phyloP scores from a whole-genome alignment of 148 eudicot genomes.

The Polygonum aviculare region DNA sequence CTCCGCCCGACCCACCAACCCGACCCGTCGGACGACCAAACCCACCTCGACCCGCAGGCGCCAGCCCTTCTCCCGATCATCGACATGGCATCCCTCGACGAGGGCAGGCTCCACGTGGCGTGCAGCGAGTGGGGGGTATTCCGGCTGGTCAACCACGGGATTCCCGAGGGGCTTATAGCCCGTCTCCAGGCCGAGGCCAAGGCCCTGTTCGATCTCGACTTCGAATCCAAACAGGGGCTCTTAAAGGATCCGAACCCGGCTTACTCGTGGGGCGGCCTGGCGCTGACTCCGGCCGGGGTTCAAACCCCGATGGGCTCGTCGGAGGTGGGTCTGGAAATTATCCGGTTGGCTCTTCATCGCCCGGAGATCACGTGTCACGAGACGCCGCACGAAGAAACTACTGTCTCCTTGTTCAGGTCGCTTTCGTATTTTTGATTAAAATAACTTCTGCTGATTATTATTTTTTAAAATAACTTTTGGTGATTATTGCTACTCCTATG shows the following conservation, averaged over 20 bases:
- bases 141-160: slow-evolving; percentile 65
- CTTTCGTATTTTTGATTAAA: not conserved
- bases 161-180: slow-evolving; percentile 30
- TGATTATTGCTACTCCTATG: too few species aligned
- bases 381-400: slow-evolving; percentile 17
- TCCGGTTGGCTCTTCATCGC: slow-evolving; percentile 35
- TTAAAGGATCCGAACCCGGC: slow-evolving; percentile 20
- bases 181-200: slow-evolving; percentile 28
- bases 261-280: slow-evolving; percentile 77
- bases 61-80: slow-evolving; percentile 29
- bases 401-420: slow-evolving; percentile 46
- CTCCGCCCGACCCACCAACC: slow-evolving; percentile 20
- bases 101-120: slow-evolving; percentile 21
- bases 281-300: slow-evolving; percentile 33
- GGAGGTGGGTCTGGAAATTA: slow-evolving; percentile 50
- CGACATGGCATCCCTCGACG: slow-evolving; percentile 35
- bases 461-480: not conserved
- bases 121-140: slow-evolving; percentile 71
- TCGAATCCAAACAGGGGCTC: slow-evolving; percentile 39
- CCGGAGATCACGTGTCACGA: not conserved
- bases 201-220: slow-evolving; percentile 25
- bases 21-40: not conserved
- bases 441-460: not conserved
- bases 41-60: slow-evolving; percentile 11
- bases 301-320: slow-evolving; percentile 20